Conservation (phyloP, 768 basidiomycete genomes). For the Tephrocybe sp. region DNA sequence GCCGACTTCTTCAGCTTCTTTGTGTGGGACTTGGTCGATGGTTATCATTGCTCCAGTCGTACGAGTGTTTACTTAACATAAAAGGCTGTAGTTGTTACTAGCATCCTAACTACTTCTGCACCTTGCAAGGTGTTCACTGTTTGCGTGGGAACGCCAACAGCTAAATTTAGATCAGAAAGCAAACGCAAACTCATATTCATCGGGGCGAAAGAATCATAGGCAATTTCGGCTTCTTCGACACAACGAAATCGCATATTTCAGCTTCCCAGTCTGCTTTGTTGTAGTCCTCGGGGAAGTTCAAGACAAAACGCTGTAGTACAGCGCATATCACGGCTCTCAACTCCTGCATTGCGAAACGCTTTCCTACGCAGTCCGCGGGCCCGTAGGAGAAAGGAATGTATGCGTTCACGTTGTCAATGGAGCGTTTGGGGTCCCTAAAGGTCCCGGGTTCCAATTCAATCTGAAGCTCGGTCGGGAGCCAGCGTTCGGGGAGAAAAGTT, state of each 20-base stretch:
- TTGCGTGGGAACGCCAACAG: too few species aligned
- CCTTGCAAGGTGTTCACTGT: too few species aligned
- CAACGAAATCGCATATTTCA: conserved; percentile 27
- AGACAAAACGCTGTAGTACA: conserved; percentile 28
- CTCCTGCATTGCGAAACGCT: conserved; percentile 31
- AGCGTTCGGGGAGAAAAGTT: conserved; percentile 37
- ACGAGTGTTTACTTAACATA: too few species aligned
- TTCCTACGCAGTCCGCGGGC: conserved; percentile 52
- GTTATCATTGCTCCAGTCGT: too few species aligned
- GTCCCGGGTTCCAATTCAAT: conserved; percentile 14
- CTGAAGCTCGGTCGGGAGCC: conserved; percentile 24
- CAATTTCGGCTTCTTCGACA: too few species aligned
- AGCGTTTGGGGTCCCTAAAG: conserved; percentile 8
- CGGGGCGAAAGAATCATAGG: too few species aligned
- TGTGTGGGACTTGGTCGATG: too few species aligned
- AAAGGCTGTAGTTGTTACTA: too few species aligned
- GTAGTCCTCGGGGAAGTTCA: conserved; percentile 26
- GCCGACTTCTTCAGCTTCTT: too few species aligned
- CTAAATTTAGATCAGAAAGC: too few species aligned
- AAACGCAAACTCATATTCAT: too few species aligned
- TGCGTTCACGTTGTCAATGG: conserved; percentile 24
- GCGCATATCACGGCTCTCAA: conserved; percentile 28
- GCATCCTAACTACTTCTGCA: too few species aligned
- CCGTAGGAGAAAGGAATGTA: conserved; percentile 43
- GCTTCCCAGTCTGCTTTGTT: conserved; percentile 25